Evolutionary conservation across 1,284 basidiomycete species (phyloP).

Genomic region (Cystobasidiaceae sp.): DNA sequence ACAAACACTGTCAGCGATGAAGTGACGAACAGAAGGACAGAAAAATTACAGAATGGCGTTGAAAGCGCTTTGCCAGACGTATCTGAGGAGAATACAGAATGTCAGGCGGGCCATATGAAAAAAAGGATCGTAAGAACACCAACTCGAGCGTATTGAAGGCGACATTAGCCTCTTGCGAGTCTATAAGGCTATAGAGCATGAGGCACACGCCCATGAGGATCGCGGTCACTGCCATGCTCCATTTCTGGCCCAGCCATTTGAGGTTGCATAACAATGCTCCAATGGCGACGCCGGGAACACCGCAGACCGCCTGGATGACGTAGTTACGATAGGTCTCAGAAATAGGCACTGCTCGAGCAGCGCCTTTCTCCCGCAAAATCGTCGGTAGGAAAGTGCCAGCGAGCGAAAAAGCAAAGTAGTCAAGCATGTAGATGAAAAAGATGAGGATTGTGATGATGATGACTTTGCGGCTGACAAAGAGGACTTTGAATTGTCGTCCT

Average conservation of each 20-base stretch:
- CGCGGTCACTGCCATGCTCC: conserved; percentile 39
- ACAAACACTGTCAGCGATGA: too few relatives aligned
- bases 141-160: too few relatives aligned
- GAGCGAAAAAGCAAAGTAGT: conserved; percentile 44
- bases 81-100: conserved; percentile 36
- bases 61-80: conserved; percentile 41
- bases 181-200: conserved; percentile 42
- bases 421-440: conserved; percentile 18
- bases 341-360: conserved; percentile 36
- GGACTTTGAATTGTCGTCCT: conserved; percentile 12
- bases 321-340: conserved; percentile 43
- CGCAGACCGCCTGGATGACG: too few relatives aligned
- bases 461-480: neutral
- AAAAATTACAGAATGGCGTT: conserved; percentile 44
- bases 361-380: conserved; percentile 39
- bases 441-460: neutral
- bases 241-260: conserved; percentile 41
- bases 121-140: neutral
- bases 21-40: too few relatives aligned
- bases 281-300: conserved; percentile 28
- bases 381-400: conserved; percentile 44
- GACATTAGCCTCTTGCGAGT: conserved; percentile 18
- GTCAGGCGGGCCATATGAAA: neutral
- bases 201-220: conserved; percentile 40
- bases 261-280: conserved; percentile 43